Conservation (phyloP, 306 rosid genomes). For the Vigna mungo region DNA sequence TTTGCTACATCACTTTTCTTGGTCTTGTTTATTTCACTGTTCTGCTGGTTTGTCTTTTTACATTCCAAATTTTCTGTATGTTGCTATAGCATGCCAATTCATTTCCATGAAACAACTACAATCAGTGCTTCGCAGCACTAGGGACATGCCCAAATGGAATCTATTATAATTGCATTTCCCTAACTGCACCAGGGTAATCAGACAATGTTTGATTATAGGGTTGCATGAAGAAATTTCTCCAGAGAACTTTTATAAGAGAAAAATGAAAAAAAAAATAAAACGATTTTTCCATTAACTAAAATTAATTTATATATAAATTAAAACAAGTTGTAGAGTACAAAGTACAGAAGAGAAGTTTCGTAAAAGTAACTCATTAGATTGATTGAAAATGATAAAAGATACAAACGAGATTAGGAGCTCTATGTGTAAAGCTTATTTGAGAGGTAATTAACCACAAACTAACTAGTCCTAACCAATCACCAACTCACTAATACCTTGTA, state of each 20-base stretch:
- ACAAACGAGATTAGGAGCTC: not conserved
- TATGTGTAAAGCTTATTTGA: not conserved
- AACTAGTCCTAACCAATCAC: not conserved
- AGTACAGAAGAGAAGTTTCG: not conserved
- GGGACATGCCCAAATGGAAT: not conserved
- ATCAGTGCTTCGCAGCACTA: not conserved
- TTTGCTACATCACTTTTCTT: not conserved
- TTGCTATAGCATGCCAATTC: slow-evolving; percentile 4
- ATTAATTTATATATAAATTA: too few relatives aligned
- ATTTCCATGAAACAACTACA: not conserved
- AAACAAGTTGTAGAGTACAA: not conserved
- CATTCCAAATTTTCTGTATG: slow-evolving; percentile 18
- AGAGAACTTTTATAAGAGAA: too few relatives aligned
- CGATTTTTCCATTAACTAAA: too few relatives aligned
- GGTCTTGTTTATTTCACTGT: not conserved
- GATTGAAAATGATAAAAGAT: not conserved
- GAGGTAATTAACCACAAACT: not conserved
- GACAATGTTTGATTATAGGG: not conserved
- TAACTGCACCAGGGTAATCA: not conserved
- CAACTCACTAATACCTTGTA: not conserved
- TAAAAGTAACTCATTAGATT: not conserved
- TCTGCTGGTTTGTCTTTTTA: not conserved
- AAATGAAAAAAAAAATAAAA: too few relatives aligned
- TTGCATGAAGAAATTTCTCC: too few relatives aligned
- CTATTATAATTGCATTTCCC: not conserved